Evolutionary conservation across 768 basidiomycete genomes (phyloP).

Genomic region (Leccinum disarticulatum): DNA sequence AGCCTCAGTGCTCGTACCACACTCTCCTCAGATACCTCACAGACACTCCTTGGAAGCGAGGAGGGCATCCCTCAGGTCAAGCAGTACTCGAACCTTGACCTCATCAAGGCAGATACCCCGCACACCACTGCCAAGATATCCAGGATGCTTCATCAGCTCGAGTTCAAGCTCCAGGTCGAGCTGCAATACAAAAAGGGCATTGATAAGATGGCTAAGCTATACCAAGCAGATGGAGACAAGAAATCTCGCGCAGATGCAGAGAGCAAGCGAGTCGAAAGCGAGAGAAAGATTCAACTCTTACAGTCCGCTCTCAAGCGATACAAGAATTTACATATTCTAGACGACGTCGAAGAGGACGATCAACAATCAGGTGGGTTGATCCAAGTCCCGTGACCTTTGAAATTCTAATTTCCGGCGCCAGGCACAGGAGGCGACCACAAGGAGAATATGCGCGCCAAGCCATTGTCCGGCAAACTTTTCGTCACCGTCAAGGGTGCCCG

Average conservation of each 20-base stretch:
- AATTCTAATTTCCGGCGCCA: slow-evolving; percentile 35
- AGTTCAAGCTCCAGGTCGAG: slow-evolving; percentile 99
- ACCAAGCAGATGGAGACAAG: slow-evolving; percentile 96
- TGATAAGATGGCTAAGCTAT: slow-evolving; percentile 98
- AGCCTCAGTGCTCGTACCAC: slow-evolving; percentile 34
- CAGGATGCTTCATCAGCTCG: slow-evolving; percentile 96
- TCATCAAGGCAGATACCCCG: slow-evolving; percentile 97
- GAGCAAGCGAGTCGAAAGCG: slow-evolving; percentile 90
- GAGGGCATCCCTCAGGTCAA: slow-evolving; percentile 51
- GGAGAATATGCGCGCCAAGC: slow-evolving; percentile 90
- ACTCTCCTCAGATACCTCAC: slow-evolving; percentile 41
- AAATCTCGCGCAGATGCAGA: slow-evolving; percentile 92
- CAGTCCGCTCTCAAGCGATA: slow-evolving; percentile 92
- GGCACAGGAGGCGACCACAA: slow-evolving; percentile 83
- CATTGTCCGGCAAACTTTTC: slow-evolving; percentile 87
- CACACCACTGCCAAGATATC: slow-evolving; percentile 96
- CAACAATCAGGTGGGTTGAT: slow-evolving; percentile 53
- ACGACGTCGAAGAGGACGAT: slow-evolving; percentile 86
- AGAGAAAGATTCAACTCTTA: slow-evolving; percentile 93
- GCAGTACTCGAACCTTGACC: slow-evolving; percentile 82
- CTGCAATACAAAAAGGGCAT: slow-evolving; percentile 97
- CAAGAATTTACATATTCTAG: slow-evolving; percentile 92
- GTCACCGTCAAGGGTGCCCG: slow-evolving; percentile 87
- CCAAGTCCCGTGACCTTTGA: background rate
- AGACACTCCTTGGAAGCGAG: slow-evolving; percentile 38